Conservation (phyloP, 1,139 yeast species). For the Eremothecium sinecaudum region DNA sequence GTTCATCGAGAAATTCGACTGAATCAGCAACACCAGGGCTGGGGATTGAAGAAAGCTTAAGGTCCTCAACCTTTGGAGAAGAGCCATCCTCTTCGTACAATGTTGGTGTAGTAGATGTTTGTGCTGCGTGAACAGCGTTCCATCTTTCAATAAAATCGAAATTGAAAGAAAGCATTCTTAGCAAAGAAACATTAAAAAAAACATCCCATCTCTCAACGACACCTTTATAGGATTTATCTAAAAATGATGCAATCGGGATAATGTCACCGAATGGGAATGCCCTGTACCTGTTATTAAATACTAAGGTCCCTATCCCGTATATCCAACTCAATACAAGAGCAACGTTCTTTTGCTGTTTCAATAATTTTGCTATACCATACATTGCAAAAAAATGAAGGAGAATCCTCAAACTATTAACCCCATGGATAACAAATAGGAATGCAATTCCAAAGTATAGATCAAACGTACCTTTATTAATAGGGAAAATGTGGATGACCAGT, state of each 20-base stretch:
- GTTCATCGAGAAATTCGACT: conserved; percentile 35
- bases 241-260: conserved; percentile 33
- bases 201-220: conserved; percentile 91
- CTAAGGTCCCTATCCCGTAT: conserved; percentile 66
- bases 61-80: conserved; percentile 18
- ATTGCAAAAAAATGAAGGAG: conserved; percentile 47
- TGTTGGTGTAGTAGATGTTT: conserved; percentile 7
- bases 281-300: conserved; percentile 63
- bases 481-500: conserved; percentile 17
- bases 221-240: conserved; percentile 59
- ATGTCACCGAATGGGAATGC: conserved; percentile 42
- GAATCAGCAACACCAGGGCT: conserved; percentile 20
- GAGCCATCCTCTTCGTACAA: neutral
- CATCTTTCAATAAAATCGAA: conserved; percentile 57
- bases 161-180: conserved; percentile 76
- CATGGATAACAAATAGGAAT: conserved; percentile 72
- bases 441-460: conserved; percentile 65
- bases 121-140: conserved; percentile 16
- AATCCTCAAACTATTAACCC: conserved; percentile 58
- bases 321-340: conserved; percentile 52
- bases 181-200: conserved; percentile 77
- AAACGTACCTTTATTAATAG: conserved; percentile 40
- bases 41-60: conserved; percentile 17
- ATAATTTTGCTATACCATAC: conserved; percentile 43
- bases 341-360: conserved; percentile 22